Conservation (phyloP, 352 stramenopile species). For the Pythium myriotylum region DNA sequence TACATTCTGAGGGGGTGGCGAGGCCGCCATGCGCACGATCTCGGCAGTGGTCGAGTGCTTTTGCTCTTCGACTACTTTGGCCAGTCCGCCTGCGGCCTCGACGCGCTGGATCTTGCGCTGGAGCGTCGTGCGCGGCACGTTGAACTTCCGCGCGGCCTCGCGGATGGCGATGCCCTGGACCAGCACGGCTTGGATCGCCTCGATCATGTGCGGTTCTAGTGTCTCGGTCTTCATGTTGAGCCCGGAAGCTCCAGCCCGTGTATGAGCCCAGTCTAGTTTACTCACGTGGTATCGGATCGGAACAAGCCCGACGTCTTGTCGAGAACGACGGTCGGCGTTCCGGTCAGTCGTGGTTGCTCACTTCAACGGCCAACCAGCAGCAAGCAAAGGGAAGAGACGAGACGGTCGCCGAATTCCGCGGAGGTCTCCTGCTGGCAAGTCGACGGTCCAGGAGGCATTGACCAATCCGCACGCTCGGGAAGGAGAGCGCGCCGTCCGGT, state of each 20-base stretch:
- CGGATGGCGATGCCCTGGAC: constrained; percentile 67
- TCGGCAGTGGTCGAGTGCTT: constrained; percentile 16
- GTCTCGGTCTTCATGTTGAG: constrained; percentile 31
- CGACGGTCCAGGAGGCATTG: constrained; percentile 13
- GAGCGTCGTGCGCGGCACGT: constrained; percentile 72
- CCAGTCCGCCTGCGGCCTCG: constrained; percentile 7
- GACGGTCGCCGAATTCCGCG: constrained; percentile 21
- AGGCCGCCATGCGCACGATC: constrained; percentile 11
- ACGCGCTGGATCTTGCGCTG: constrained; percentile 62
- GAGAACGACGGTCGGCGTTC: constrained; percentile 20
- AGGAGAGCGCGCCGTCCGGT: background rate
- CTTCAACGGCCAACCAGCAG: constrained; percentile 31
- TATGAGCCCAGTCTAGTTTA: background rate
- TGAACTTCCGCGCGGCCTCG: constrained; percentile 69
- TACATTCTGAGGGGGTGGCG: constrained; percentile 6
- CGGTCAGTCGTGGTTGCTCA: constrained; percentile 11
- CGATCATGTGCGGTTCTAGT: constrained; percentile 50
- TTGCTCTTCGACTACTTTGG: constrained; percentile 19
- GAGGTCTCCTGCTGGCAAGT: constrained; percentile 2
- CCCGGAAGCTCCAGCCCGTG: too few relatives aligned
- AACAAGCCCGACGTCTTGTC: background rate
- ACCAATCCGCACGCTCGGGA: constrained; percentile 23
- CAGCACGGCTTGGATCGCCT: constrained; percentile 62
- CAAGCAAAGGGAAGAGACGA: constrained; percentile 17
- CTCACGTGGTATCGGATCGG: background rate